These are phyloP conservation scores for Rubia peregrina DNA, from an alignment of 305 asterid genomes.

Conservation along the genomic window DNA sequence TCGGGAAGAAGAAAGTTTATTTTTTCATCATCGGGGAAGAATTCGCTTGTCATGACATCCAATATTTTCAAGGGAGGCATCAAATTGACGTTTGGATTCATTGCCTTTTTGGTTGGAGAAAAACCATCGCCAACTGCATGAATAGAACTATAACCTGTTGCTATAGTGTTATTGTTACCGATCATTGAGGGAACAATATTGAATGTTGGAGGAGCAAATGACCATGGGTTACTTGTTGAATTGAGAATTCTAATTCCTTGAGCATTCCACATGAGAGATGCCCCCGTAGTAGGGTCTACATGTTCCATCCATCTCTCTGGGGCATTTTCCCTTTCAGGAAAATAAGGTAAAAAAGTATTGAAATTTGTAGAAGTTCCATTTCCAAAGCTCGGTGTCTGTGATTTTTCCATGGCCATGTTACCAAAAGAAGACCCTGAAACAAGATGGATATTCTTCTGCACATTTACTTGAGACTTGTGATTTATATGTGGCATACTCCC, in stretches of 20 bases:
- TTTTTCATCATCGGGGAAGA: not conserved
- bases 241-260: not conserved
- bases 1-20: not conserved
- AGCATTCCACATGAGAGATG: not conserved
- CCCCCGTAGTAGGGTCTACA: not conserved
- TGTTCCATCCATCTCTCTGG: not conserved
- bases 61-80: not conserved
- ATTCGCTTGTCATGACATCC: not conserved
- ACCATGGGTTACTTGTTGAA: not conserved
- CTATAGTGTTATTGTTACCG: not conserved
- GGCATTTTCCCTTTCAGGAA: not conserved
- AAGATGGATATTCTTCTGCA: not conserved
- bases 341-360: not conserved
- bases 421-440: not conserved
- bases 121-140: not conserved
- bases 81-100: not conserved
- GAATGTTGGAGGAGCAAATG: not conserved
- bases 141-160: not conserved
- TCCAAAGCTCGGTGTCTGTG: not conserved
- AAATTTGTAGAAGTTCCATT: not conserved
- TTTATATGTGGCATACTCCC: not conserved
- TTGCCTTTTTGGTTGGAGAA: not conserved
- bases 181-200: not conserved
- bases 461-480: not conserved
- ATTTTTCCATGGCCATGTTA: not conserved